phyloP scores from a whole-genome alignment of 2,329 filamentous ascomycete genomes.

The Simplicillium sp. region DNA sequence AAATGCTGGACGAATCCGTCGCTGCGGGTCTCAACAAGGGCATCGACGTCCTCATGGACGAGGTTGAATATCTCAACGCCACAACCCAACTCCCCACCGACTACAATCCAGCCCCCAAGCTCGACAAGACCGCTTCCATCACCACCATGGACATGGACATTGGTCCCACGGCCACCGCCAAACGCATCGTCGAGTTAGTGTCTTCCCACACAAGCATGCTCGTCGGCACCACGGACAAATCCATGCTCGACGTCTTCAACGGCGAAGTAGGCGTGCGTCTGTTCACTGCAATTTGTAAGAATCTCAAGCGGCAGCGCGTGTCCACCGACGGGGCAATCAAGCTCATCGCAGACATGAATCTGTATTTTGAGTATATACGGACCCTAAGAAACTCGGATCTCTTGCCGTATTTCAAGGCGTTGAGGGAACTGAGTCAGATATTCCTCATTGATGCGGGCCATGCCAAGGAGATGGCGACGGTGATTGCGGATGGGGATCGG shows the following conservation, averaged over 20 bases:
- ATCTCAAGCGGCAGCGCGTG: conserved; percentile 91
- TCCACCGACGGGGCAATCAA: conserved; percentile 83
- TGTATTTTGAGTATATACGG: conserved; percentile 79
- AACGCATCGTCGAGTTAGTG: conserved; percentile 74
- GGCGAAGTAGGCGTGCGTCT: conserved; percentile 91
- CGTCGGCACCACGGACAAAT: conserved; percentile 91
- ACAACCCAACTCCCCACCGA: conserved; percentile 80
- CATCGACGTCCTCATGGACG: conserved; percentile 96
- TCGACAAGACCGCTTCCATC: conserved; percentile 14
- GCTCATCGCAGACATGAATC: conserved; percentile 92
- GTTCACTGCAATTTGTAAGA: conserved; percentile 89
- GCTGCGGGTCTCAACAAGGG: conserved; percentile 94
- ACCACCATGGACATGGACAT: conserved; percentile 26
- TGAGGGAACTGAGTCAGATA: conserved; percentile 89
- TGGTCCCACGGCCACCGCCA: conserved; percentile 71
- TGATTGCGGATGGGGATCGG: conserved; percentile 84
- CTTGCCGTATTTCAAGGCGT: conserved; percentile 80
- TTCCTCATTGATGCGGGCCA: conserved; percentile 80
- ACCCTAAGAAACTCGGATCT: conserved; percentile 76
- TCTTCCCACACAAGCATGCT: conserved; percentile 88
- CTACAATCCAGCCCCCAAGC: conserved; percentile 61
- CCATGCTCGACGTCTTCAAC: conserved; percentile 96
- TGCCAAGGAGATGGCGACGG: conserved; percentile 87
- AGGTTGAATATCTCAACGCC: conserved; percentile 90
- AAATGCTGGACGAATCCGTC: conserved; percentile 95